Evolutionary conservation across 225 moss, liverwort and hornwort species (phyloP), one percentile per base, ranked within the genome.

Genomic region (Bryum argenteum): DNA sequence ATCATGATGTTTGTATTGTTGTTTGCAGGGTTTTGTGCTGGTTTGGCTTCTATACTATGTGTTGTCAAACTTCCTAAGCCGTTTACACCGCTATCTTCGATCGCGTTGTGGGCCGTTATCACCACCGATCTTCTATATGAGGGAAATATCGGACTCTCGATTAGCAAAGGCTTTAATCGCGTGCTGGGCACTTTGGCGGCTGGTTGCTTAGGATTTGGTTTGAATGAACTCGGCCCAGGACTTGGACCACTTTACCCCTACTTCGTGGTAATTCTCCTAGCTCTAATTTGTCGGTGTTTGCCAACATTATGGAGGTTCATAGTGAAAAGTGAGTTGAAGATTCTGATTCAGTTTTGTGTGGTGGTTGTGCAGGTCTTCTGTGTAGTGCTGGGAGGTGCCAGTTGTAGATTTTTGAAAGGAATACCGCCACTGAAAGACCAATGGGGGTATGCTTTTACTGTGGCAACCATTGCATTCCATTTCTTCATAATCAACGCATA

Each of bases 151-250:
- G 95, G 95, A 17, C 95, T 95, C 18, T 92, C 95, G 22, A 67
- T 95, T 37, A 95, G 89, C 78, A 95, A 95, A 72, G 92, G 95
- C 17, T 91, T 88, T 61, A 95, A 95, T 85, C 89, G 95, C 42
- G 88, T 95, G 54, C 86, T 92, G 73, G 95, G 95, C 63, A 95
- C 95, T 63, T 79, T 95, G 57, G 86, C 82, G 69, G 95, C 95
- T 69, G 95, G 95, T 67, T 76, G 78, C 62, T 58, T 89, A 76
- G 95, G 88, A 41, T 86, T 92, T 40, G 70, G 78, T 42, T 62
- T 95, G 16, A 93, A 92, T 72, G 83, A 88, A 65, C 8, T 93
- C 47, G 92, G 89, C 17, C 89, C 86, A 22, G 63, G 75, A 33
- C 57, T 95, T 12, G 92, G 92, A 47, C 56, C 41, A 33, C 28